These are phyloP conservation scores for Teratosphaeria zuluensis DNA, from an alignment of 2,329 filamentous ascomycete species.

Conservation along the genomic window DNA sequence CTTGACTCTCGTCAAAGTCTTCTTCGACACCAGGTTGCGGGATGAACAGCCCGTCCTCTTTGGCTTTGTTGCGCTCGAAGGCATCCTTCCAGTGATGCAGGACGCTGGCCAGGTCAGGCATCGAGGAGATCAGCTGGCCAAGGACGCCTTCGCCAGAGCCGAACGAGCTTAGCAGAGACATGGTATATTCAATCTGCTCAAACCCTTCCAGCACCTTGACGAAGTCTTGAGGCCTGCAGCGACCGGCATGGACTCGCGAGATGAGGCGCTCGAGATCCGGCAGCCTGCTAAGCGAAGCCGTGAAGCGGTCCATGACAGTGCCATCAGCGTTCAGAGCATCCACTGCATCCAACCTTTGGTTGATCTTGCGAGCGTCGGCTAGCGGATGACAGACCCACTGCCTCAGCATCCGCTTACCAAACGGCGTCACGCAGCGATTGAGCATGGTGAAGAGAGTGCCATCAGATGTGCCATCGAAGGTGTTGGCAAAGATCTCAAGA, in stretches of 20 bases:
- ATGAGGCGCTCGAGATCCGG: conserved; percentile 91
- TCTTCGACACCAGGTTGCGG: conserved; percentile 81
- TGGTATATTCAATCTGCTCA: conserved; percentile 93
- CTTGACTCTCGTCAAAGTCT: conserved; percentile 79
- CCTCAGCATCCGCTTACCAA: conserved; percentile 89
- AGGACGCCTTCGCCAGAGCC: conserved; percentile 74
- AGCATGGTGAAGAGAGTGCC: conserved; percentile 85
- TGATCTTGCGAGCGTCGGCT: conserved; percentile 77
- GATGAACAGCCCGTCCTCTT: conserved; percentile 69
- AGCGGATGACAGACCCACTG: conserved; percentile 97
- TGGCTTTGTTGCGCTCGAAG: conserved; percentile 74
- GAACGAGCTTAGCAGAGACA: conserved; percentile 65
- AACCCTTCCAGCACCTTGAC: conserved; percentile 89
- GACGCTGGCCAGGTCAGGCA: conserved; percentile 71
- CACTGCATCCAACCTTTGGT: conserved; percentile 86
- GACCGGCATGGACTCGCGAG: conserved; percentile 83
- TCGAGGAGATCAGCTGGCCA: conserved; percentile 68
- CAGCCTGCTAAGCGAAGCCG: conserved; percentile 77
- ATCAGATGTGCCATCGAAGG: conserved; percentile 71
- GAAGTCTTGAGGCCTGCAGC: conserved; percentile 87
- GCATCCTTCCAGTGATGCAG: conserved; percentile 83
- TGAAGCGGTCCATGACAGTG: conserved; percentile 75
- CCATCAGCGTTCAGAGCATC: conserved; percentile 82
- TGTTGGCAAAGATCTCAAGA: conserved; percentile 93
- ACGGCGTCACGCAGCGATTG: conserved; percentile 90